Evolutionary conservation across 1,284 basidiomycete genomes (phyloP).

Genomic region (Porodaedalea pini): DNA sequence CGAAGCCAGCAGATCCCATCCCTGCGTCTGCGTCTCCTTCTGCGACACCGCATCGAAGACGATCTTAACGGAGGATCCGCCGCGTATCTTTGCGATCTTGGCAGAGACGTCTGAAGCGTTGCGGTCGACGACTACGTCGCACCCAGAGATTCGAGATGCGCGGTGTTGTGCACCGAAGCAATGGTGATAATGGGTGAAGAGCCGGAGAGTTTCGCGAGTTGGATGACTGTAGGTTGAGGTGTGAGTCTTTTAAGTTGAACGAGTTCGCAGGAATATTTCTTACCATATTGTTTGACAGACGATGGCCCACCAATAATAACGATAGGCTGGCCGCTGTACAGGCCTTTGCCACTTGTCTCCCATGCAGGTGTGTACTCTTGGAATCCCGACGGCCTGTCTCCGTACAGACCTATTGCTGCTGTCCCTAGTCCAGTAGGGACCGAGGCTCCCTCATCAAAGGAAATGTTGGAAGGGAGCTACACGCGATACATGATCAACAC

Average conservation of each 20-base stretch:
- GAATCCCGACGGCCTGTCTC: neutral
- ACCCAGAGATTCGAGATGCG: conserved; percentile 46
- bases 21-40: conserved; percentile 19
- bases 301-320: conserved; percentile 36
- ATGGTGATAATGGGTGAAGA: conserved; percentile 54
- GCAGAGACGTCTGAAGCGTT: conserved; percentile 29
- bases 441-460: conserved; percentile 35
- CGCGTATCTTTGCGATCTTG: conserved; percentile 31
- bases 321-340: conserved; percentile 28
- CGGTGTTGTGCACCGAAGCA: conserved; percentile 42
- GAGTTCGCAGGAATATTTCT: conserved; percentile 22
- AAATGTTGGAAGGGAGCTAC: conserved; percentile 31
- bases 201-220: conserved; percentile 50
- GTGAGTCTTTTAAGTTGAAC: neutral
- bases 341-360: conserved; percentile 26
- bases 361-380: conserved; percentile 20
- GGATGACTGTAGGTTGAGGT: conserved; percentile 25
- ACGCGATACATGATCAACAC: too few relatives aligned
- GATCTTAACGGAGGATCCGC: conserved; percentile 29
- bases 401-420: conserved; percentile 35
- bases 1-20: conserved; percentile 23
- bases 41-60: conserved; percentile 37
- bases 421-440: conserved; percentile 39
- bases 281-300: conserved; percentile 38
- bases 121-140: conserved; percentile 53